phyloP scores from a whole-genome alignment of 495 filamentous ascomycete species.

The Talaromyces borbonicus region DNA sequence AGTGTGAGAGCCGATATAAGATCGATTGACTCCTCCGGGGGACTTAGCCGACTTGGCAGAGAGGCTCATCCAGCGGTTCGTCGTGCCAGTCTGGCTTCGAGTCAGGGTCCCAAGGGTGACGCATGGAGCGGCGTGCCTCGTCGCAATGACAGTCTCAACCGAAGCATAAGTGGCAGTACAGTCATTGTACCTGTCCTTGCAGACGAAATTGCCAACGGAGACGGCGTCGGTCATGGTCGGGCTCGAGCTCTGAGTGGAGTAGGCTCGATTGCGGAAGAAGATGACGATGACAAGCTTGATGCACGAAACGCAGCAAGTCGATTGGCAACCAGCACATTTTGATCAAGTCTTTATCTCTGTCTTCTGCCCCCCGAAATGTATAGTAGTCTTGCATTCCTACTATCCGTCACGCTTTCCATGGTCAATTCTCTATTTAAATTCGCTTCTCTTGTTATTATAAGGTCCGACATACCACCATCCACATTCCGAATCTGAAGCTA shows the following conservation, averaged over 20 bases:
- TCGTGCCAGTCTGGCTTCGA: constrained; percentile 66
- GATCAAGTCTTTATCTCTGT: constrained; percentile 7
- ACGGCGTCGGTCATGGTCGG: constrained; percentile 35
- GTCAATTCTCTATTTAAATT: neutral
- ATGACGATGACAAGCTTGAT: constrained; percentile 90
- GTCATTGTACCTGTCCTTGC: constrained; percentile 27
- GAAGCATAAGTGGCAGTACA: constrained; percentile 68
- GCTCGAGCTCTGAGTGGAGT: constrained; percentile 54
- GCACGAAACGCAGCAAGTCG: constrained; percentile 90
- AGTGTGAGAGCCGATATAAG: constrained; percentile 86
- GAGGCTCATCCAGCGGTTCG: constrained; percentile 72
- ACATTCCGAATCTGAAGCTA: too few relatives aligned
- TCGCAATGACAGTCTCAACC: constrained; percentile 61
- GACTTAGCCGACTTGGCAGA: constrained; percentile 76
- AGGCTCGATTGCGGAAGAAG: constrained; percentile 60
- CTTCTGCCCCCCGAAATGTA: neutral
- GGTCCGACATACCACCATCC: too few relatives aligned
- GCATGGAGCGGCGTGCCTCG: constrained; percentile 93
- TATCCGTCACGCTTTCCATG: neutral
- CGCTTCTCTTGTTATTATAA: neutral
- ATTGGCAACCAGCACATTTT: constrained; percentile 90
- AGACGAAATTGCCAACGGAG: constrained; percentile 34
- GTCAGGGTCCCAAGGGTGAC: constrained; percentile 91
- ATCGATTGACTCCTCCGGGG: constrained; percentile 81
- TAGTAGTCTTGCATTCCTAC: constrained; percentile 1